Percentiles rank a stretch among this genome's conserved stretches.
Conservation (phyloP, 768 basidiomycete species). For the Sarcodon aspratus region DNA sequence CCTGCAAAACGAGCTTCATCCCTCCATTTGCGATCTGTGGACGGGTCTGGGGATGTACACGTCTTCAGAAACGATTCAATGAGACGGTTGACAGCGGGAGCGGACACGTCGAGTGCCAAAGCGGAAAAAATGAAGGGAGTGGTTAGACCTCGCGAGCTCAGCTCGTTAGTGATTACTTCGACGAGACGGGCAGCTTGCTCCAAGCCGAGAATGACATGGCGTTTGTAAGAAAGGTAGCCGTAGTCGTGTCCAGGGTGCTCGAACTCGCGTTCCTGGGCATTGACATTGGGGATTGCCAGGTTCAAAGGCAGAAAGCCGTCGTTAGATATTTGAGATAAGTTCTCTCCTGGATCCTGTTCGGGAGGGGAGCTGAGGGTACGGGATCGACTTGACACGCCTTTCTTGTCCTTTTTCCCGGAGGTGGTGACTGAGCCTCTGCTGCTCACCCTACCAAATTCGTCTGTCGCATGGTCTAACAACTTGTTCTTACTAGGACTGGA, state of each 20-base stretch:
- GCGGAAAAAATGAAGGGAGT: conserved; percentile 90
- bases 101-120: conserved; percentile 75
- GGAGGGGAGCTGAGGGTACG: conserved; percentile 31
- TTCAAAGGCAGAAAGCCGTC: conserved; percentile 22
- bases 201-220: conserved; percentile 68
- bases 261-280: conserved; percentile 9
- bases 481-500: conserved; percentile 31
- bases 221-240: conserved; percentile 63
- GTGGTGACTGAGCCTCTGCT: conserved; percentile 9
- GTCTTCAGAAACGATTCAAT: conserved; percentile 74
- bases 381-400: conserved; percentile 26
- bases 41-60: conserved; percentile 24
- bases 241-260: conserved; percentile 33
- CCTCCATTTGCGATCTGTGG: conserved; percentile 48
- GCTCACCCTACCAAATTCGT: conserved; percentile 57
- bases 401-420: conserved; percentile 29
- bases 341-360: conserved; percentile 22
- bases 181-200: conserved; percentile 64
- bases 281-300: conserved; percentile 19
- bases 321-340: conserved; percentile 22
- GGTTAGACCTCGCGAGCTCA: conserved; percentile 60
- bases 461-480: conserved; percentile 20
- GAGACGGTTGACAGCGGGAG: conserved; percentile 62
- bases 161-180: conserved; percentile 57
- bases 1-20: conserved; percentile 80